Evolutionary conservation across 768 basidiomycete species (phyloP).

Genomic region (Lyophyllum semitale): DNA sequence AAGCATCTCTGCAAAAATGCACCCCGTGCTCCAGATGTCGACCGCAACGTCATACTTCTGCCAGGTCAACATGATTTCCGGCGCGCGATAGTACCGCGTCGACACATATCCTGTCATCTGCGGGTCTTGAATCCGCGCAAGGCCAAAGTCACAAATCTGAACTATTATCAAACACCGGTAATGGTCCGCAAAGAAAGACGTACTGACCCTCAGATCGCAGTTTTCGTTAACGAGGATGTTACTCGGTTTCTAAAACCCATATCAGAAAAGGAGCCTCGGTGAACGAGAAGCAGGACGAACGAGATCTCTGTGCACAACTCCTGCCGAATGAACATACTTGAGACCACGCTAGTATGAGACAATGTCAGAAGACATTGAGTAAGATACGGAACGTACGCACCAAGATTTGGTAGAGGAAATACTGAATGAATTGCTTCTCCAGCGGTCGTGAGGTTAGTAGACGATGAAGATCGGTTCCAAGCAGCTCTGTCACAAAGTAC

Average conservation of each 20-base stretch:
- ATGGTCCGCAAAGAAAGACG: background rate
- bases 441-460: conserved; percentile 93
- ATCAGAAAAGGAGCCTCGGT: background rate
- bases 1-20: conserved; percentile 99
- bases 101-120: conserved; percentile 99
- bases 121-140: conserved; percentile 98
- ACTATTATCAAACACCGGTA: conserved; percentile 9
- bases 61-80: conserved; percentile 99
- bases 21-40: conserved; percentile 99
- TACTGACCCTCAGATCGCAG: conserved; percentile 89
- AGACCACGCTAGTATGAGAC: conserved; percentile 73
- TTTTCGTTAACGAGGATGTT: conserved; percentile 99
- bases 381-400: conserved; percentile 43
- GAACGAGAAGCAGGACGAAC: conserved; percentile 41
- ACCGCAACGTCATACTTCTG: conserved; percentile 99
- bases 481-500: conserved; percentile 98
- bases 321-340: conserved; percentile 99
- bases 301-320: conserved; percentile 97
- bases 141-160: conserved; percentile 97
- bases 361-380: conserved; percentile 4
- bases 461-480: conserved; percentile 97
- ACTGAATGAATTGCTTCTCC: conserved; percentile 99
- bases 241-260: conserved; percentile 81
- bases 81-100: conserved; percentile 97
- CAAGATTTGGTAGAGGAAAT: conserved; percentile 98